These are phyloP conservation scores for Gossypium schwendimanii DNA, from an alignment of 441 rosid species.

Conservation along the genomic window DNA sequence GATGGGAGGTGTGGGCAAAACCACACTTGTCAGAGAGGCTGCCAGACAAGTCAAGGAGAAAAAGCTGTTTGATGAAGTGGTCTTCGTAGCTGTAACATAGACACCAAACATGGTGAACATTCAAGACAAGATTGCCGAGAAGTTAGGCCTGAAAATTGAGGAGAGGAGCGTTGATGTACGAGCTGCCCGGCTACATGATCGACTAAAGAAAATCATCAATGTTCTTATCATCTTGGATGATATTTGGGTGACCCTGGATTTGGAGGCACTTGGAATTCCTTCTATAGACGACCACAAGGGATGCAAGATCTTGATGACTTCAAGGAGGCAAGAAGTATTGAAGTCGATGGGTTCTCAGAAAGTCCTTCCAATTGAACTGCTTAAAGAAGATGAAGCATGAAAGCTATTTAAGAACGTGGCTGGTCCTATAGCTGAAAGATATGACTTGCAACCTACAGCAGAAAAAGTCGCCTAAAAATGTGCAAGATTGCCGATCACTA, in stretches of 20 bases:
- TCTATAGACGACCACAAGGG: neutral
- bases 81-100: neutral
- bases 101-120: fast-evolving
- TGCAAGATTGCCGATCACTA: neutral
- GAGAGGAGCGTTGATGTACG: neutral
- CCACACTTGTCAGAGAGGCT: neutral
- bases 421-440: neutral
- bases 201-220: neutral
- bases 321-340: neutral
- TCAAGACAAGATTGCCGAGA: neutral
- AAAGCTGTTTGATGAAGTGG: neutral
- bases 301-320: neutral
- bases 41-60: neutral
- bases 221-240: neutral
- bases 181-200: neutral
- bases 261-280: neutral
- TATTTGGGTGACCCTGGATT: neutral
- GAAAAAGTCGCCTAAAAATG: neutral
- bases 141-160: neutral
- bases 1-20: neutral
- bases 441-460: neutral
- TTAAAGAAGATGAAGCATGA: neutral
- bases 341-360: neutral
- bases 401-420: neutral
- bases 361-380: neutral